Evolutionary conservation across 2,329 filamentous ascomycete genomes (phyloP).

Genomic region (Aspergillus sp.): DNA sequence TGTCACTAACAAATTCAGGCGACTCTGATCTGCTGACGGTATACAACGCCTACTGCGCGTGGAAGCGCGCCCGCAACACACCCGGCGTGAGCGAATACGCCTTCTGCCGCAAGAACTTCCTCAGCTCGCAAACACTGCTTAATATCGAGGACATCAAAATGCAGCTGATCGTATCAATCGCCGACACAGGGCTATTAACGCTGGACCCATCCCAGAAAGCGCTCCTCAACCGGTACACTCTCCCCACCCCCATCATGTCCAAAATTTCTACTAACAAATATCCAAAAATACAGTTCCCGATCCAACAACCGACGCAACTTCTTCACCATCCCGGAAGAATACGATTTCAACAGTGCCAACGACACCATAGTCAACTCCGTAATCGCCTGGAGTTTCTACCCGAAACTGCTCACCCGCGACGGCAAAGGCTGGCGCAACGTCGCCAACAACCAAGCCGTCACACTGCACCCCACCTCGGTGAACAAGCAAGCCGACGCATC

Average conservation of each 20-base stretch:
- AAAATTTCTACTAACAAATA: constrained; percentile 5
- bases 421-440: constrained; percentile 87
- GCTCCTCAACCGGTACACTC: constrained; percentile 61
- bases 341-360: constrained; percentile 75
- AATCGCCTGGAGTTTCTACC: constrained; percentile 93
- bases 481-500: constrained; percentile 64
- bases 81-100: constrained; percentile 74
- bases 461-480: constrained; percentile 82
- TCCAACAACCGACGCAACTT: constrained; percentile 71
- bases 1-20: constrained; percentile 43
- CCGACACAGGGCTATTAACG: constrained; percentile 79
- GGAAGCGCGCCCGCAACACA: constrained; percentile 78
- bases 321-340: constrained; percentile 75
- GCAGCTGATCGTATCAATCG: constrained; percentile 80
- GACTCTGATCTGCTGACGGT: constrained; percentile 91
- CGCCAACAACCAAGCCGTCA: constrained; percentile 88
- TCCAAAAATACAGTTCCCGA: constrained; percentile 49
- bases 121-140: constrained; percentile 81
- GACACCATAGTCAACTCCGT: constrained; percentile 78
- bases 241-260: not conserved
- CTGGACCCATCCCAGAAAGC: constrained; percentile 73
- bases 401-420: constrained; percentile 82
- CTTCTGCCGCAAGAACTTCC: constrained; percentile 93
- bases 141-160: constrained; percentile 97
- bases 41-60: constrained; percentile 89